Evolutionary conservation across 2,329 filamentous ascomycete species (phyloP), one percentile per base, ranked within the genome.

Genomic region (Nothophoma quercina): DNA sequence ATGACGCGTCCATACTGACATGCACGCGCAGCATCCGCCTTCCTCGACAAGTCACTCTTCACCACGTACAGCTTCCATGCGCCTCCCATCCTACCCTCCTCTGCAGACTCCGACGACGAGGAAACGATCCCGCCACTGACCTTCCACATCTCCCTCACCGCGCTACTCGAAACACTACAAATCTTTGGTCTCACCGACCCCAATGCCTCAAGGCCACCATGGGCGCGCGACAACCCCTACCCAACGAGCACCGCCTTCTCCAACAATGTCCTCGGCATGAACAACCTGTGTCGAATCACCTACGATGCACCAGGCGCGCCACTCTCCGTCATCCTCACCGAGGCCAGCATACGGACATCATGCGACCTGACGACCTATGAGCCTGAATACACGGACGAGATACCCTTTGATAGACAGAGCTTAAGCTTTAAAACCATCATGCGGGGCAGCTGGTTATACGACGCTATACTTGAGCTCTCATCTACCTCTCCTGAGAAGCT

Each of bases 371-470:
- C 88, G 7, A 98, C 95, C 0, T 99, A 97, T 75, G 83, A 92
- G 41, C 85, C 89, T 41, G 72, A 67, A 8, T 73, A 70, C 40
- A 55, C 60, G n/a, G 88, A 93, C 43, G 88, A 93, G 43, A 98
- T 99, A 36, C 95, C 93, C 0, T 91, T 99, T 62, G 87, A 93
- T 67, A 85, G 92, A 25, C 85, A 91, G 42, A 84, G 87, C 44
- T 81, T 98, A 7, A 81, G 86, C 7, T 89, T 97, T 78, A 99
- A 98, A 73, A 91, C 96, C 54, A 98, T 99, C 70, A 96, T 97
- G 89, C 89, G 88, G 62, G 85, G 88, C 9, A 83, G 83, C 26
- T 88, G 85, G 75, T 82, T 93, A 4, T 82, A 89, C 9, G 89
- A 93, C 66, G 86, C 87, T 13, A 79, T 93, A 32, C 82, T 84